Base-by-base conservation (phyloP, 2,329 filamentous ascomycete genomes). In the Paracorniculantispora psalliotae region DNA sequence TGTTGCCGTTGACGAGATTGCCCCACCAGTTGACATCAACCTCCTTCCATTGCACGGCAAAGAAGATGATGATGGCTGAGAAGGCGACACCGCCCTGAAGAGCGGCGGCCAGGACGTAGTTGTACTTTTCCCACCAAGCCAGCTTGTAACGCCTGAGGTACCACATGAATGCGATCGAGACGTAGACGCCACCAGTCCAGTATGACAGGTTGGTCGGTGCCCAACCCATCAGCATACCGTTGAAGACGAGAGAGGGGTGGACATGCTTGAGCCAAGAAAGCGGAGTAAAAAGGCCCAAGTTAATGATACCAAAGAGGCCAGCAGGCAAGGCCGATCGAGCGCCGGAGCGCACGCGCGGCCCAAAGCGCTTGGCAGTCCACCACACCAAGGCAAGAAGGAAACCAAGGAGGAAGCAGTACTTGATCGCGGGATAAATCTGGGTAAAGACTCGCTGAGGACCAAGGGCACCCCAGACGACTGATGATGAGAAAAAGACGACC, bases 341-440 rank as follows among this genome's bases (percentile, higher is more conserved):
- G 46, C n/a, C 59, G 9, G 12, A 59, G 60, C 56, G 56, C 15
- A 63, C 15, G 4, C 51, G 28, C 0, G 62, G 53, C 52, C 67
- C 69, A 68, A 92, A 92, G 1, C 89, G 87, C 67, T 91, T 91
- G 67, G 89, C 81, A 6, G 88, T 88, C 59, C 55, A 68, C 62
- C 75, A 78, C 3, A 71, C 53, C 5, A 78, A 13, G 15, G 73
- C 71, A 12, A 78, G 65, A 41, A 66, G 61, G 25, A 58, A 58
- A 12, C 56, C 56, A 10, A 58, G 56, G 26, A 58, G 15, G 47
- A 58, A 58, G 37, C 19, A 70, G 65, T 52, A 58, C 19, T 58
- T 58, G 47, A 58, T 58, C 26, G 56, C 39, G 1, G 56, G 56
- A 28, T 58, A 58, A 8, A 58, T 30, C 21, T 58, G 56, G 47